A percentile compares a stretch with the other conserved stretches of the same genome.
phyloP scores from a whole-genome alignment of 805 yeast species.

The Cyberlindnera meyerae region DNA sequence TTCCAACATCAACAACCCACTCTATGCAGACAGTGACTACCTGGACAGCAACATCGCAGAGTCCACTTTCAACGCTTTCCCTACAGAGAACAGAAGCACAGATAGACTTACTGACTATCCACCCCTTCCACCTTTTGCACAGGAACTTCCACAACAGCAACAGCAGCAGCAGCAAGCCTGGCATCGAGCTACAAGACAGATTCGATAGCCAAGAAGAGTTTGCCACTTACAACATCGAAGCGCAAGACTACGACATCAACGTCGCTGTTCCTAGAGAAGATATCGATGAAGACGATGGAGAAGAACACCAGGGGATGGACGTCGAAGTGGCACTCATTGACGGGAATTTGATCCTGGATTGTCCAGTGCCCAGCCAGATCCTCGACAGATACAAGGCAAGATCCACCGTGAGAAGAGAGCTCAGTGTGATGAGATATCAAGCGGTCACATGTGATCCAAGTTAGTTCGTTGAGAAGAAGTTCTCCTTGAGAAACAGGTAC shows the following conservation, averaged over 20 bases:
- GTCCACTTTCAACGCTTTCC: conserved; percentile 19
- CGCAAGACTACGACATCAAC: conserved; percentile 26
- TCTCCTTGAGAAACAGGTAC: conserved; percentile 78
- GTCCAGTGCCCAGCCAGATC: conserved; percentile 76
- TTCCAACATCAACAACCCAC: too few species aligned
- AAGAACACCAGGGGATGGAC: too few species aligned
- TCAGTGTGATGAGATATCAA: conserved; percentile 84
- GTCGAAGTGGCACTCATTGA: conserved; percentile 32
- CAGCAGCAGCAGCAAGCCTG: too few species aligned
- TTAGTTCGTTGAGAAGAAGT: conserved; percentile 54
- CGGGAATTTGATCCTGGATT: conserved; percentile 83
- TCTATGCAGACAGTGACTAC: too few species aligned
- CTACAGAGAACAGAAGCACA: conserved; percentile 13
- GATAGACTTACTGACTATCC: conserved; percentile 6
- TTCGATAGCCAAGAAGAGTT: conserved; percentile 31
- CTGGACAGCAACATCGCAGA: too few species aligned
- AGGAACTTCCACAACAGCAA: conserved; percentile 3
- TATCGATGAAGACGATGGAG: conserved; percentile 38
- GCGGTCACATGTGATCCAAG: conserved; percentile 92
- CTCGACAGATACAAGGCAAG: conserved; percentile 43
- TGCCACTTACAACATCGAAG: conserved; percentile 24
- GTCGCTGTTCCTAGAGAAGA: conserved; percentile 8
- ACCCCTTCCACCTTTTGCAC: conserved; percentile 9
- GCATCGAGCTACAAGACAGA: conserved; percentile 10
- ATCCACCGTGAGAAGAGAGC: conserved; percentile 47